phyloP scores from a whole-genome alignment of 441 rosid species.

The Populus hybrid region DNA sequence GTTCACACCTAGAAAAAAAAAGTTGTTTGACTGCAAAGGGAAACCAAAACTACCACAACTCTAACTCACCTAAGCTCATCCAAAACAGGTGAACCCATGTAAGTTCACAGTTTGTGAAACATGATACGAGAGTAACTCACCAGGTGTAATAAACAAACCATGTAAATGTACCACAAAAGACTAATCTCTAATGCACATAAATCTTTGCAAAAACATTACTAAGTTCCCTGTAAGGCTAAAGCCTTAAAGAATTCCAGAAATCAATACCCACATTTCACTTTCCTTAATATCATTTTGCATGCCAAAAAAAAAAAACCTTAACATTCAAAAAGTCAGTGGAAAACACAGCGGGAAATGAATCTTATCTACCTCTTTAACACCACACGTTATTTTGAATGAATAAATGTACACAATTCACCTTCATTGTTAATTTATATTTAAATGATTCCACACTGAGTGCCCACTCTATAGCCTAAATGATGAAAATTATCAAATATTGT shows the following conservation, averaged over 20 bases:
- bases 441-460: neutral
- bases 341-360: neutral
- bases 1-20: neutral
- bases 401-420: neutral
- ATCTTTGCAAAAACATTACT: neutral
- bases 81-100: neutral
- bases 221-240: neutral
- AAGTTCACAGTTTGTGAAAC: neutral
- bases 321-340: neutral
- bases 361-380: neutral
- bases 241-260: neutral
- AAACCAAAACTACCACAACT: neutral
- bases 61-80: neutral
- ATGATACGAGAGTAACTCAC: neutral
- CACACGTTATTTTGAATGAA: neutral
- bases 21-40: neutral
- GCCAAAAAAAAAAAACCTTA: neutral
- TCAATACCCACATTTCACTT: neutral
- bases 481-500: neutral
- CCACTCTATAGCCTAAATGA: neutral
- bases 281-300: neutral
- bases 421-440: neutral
- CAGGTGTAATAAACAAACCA: neutral
- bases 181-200: neutral
- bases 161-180: neutral